These are phyloP conservation scores for Alloascoidea hylecoeti DNA, from an alignment of 805 yeast genomes.

Conservation along the genomic window DNA sequence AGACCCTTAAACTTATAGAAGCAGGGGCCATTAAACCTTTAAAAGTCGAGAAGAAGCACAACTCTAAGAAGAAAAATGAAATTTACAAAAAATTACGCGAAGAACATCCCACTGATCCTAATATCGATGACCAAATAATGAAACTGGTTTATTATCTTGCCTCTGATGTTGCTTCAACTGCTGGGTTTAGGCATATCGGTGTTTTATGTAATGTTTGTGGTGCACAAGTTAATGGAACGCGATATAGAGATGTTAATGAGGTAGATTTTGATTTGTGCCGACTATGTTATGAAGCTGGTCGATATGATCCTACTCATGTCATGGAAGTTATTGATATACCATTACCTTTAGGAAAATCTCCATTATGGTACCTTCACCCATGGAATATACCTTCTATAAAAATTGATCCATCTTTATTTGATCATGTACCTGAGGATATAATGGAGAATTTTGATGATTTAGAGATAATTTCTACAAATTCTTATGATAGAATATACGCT, in stretches of 20 bases:
- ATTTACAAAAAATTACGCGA: too few relatives aligned
- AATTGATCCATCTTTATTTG: neutral
- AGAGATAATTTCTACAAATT: neutral
- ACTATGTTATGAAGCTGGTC: neutral
- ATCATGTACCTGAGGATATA: neutral
- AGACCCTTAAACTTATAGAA: too few relatives aligned
- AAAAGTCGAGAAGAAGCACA: too few relatives aligned
- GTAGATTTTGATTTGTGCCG: neutral
- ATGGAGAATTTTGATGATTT: neutral
- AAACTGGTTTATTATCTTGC: neutral
- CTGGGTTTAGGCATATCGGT: conserved; percentile 1
- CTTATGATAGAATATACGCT: neutral
- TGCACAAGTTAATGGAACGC: neutral
- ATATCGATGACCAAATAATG: neutral
- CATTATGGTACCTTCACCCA: neutral
- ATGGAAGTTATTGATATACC: neutral
- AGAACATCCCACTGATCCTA: neutral
- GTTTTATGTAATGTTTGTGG: neutral
- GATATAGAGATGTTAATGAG: neutral
- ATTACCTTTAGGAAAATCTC: neutral
- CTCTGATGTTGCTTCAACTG: neutral
- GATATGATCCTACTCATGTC: neutral
- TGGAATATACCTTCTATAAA: neutral
- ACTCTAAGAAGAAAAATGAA: too few relatives aligned
- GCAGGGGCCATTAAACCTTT: too few relatives aligned